Evolutionary conservation across 495 filamentous ascomycete species (phyloP), one percentile per base, ranked within the genome.

Genomic region (Articulospora tetracladia): DNA sequence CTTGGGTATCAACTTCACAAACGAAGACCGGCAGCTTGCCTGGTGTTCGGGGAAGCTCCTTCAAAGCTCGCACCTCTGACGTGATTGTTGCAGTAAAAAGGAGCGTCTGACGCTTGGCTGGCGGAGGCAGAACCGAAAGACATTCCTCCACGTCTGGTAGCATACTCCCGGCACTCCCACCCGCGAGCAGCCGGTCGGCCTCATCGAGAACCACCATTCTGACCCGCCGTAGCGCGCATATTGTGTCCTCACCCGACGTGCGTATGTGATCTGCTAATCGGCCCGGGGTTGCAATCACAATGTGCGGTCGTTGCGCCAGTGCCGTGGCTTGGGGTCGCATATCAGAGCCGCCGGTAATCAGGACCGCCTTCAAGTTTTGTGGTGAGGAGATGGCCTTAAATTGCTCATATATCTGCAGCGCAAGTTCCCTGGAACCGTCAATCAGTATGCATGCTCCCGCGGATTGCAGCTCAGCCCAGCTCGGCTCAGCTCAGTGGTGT

Each of bases 51-150:
- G 92, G 87, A 68, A 88, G 79, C 26, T 85, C 79, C 70, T 96
- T 91, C 41, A 98, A 72, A 3, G 89, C 87, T 36, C 87, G 84
- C 10, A 98, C 90, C 74, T 98, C 93, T n/a, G 89, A 84, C 0
- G 95, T 98, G 24, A 98, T 80, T 3, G 94, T 98, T 13, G 94
- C 94, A 1, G 94, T 98, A 77, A 98, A 98, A n/a, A 98, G 84
- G 41, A 93, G 84, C 11, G 92, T 96, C 65, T 97, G 95, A 15
- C 94, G 83, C 65, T 91, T 78, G 1, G 76, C 69, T 0, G 74
- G 70, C 0, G 91, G 83, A 1, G 94, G 93, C 1, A 98, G 82
- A 1, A 85, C 83, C 3, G 79, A 83, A 3, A 99, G 78, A 68
- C 93, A 97, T 48, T 88, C 91, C 67, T 92, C 92, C 1, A 99